Conservation (phyloP, 179 eudicot genomes). For the Amaranthus tricolor region DNA sequence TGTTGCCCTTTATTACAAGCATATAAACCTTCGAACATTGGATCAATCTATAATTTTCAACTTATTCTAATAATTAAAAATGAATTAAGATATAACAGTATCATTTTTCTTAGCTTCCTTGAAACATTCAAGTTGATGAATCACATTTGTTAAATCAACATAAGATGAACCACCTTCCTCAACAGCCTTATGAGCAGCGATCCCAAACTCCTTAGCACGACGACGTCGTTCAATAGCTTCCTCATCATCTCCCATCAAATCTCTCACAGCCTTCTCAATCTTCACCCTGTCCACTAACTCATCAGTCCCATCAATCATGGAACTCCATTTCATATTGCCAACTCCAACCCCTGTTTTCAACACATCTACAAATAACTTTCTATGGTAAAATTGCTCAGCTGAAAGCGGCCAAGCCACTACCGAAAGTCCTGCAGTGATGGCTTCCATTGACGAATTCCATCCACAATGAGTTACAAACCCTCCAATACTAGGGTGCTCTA, state of each 20-base stretch:
- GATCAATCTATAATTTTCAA: too few species aligned
- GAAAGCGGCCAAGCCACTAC: slow-evolving; percentile 2
- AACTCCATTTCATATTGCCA: slow-evolving; percentile 4
- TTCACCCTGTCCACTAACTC: not conserved
- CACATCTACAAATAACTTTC: not conserved
- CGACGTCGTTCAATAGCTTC: not conserved
- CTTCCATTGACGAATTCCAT: slow-evolving; percentile 2
- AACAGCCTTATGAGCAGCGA: not conserved
- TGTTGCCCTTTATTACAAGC: too few species aligned
- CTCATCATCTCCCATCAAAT: not conserved
- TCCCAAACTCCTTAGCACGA: not conserved
- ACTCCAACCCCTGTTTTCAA: not conserved
- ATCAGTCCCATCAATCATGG: not conserved
- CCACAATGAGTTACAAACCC: slow-evolving; percentile 16
- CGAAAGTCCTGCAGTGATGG: not conserved
- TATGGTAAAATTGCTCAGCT: not conserved
- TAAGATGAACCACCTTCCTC: slow-evolving; percentile 1
- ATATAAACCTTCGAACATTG: too few species aligned
- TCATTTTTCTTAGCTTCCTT: not conserved
- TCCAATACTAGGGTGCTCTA: not conserved
- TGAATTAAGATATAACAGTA: too few species aligned
- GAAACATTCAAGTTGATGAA: not conserved
- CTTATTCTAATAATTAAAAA: too few species aligned
- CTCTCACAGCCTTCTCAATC: not conserved
- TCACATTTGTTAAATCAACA: not conserved